These are phyloP conservation scores for Malbranchea cinnamomea DNA, from an alignment of 2,329 filamentous ascomycete species.

Conservation along the genomic window DNA sequence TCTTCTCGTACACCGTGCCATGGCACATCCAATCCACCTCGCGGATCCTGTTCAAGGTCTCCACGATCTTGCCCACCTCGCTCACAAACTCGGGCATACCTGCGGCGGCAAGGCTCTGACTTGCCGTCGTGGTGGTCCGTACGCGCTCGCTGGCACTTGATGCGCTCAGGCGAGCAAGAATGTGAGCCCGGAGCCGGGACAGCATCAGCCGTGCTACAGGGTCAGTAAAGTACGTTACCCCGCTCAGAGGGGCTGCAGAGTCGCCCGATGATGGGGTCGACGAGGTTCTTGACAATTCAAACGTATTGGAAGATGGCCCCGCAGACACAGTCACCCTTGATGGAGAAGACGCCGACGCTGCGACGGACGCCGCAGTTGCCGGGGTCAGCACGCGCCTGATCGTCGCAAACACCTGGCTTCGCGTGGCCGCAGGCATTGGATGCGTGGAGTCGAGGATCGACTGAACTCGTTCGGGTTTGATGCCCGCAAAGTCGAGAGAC, in stretches of 20 bases:
- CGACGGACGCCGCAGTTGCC: constrained; percentile 28
- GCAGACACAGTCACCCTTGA: constrained; percentile 3
- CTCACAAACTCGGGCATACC: constrained; percentile 48
- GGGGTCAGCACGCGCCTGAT: constrained; percentile 40
- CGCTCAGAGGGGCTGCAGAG: constrained; percentile 6
- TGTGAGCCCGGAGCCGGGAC: constrained; percentile 42
- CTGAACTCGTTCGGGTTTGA: constrained; percentile 26
- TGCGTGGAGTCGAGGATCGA: constrained; percentile 34
- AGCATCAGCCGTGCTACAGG: constrained; percentile 47
- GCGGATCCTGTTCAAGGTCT: constrained; percentile 40
- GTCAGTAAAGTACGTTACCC: constrained; percentile 36
- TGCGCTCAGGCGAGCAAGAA: constrained; percentile 41
- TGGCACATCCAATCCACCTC: constrained; percentile 46
- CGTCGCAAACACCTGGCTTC: constrained; percentile 31
- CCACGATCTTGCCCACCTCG: constrained; percentile 44
- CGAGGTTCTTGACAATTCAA: constrained; percentile 14
- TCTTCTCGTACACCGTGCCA: constrained; percentile 41
- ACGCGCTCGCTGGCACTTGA: constrained; percentile 45
- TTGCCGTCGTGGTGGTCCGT: constrained; percentile 41
- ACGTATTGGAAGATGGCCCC: constrained; percentile 10
- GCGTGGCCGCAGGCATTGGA: constrained; percentile 32
- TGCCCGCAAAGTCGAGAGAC: constrained; percentile 31
- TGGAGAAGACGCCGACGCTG: constrained; percentile 12
- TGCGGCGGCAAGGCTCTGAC: constrained; percentile 42
- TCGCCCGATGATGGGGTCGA: constrained; percentile 25